These are phyloP conservation scores for Kitagawia praeruptora DNA, from an alignment of 129 eudicot genomes.

Conservation along the genomic window DNA sequence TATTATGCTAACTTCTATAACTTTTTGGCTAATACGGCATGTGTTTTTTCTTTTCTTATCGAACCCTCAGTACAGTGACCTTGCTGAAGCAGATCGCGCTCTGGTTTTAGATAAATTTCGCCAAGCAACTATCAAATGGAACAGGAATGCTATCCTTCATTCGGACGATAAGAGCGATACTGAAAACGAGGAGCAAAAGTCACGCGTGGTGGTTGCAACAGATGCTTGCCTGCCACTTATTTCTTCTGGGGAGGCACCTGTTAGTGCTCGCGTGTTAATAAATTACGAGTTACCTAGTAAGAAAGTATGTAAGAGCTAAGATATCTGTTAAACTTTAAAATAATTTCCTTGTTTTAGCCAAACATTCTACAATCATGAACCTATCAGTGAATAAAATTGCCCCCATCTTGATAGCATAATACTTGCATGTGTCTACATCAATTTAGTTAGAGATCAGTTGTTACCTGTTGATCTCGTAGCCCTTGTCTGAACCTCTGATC, in stretches of 20 bases:
- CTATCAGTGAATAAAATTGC: neutral
- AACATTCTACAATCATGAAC: neutral
- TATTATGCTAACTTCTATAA: neutral
- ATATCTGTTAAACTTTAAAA: neutral
- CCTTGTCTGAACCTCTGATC: neutral
- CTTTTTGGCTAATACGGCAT: neutral
- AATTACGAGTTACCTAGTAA: conserved; percentile 79
- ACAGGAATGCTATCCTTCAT: conserved; percentile 28
- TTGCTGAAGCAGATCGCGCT: conserved; percentile 64
- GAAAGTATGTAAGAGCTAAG: conserved; percentile 40
- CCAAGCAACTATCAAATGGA: conserved; percentile 59
- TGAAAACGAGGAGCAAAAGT: conserved; percentile 46
- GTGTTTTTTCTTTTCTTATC: conserved; percentile 7
- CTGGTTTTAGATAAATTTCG: conserved; percentile 52
- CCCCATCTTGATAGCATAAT: neutral
- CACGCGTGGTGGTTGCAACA: conserved; percentile 71
- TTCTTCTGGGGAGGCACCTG: conserved; percentile 65
- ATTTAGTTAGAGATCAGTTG: neutral
- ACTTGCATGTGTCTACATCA: neutral
- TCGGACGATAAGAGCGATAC: conserved; percentile 28
- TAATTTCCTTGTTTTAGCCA: neutral
- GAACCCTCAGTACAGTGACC: conserved; percentile 74
- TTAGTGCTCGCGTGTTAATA: conserved; percentile 64
- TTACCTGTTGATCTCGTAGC: neutral
- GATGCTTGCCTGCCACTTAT: conserved; percentile 88